Conservation (phyloP, 2,329 filamentous ascomycete genomes). For the Balansia obtecta region DNA sequence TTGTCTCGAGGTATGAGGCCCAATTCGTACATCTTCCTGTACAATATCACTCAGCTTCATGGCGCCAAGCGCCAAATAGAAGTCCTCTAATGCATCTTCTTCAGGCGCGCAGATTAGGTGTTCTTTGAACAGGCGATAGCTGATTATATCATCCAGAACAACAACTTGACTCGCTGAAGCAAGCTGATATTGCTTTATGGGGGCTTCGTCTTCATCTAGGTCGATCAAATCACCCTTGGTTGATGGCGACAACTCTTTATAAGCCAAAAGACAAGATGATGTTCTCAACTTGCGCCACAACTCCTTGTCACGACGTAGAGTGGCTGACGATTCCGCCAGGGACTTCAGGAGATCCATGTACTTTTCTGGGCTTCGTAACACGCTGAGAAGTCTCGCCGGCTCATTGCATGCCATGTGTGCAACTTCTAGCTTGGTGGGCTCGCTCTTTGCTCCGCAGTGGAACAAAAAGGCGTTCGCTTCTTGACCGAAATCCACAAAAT, state of each 20-base stretch:
- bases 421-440: slow-evolving; percentile 79
- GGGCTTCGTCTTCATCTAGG: slow-evolving; percentile 47
- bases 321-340: slow-evolving; percentile 58
- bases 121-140: slow-evolving; percentile 78
- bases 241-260: slow-evolving; percentile 51
- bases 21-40: slow-evolving; percentile 64
- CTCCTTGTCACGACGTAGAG: slow-evolving; percentile 65
- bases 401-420: slow-evolving; percentile 74
- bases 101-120: slow-evolving; percentile 77
- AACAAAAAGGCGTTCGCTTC: slow-evolving; percentile 83
- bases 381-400: slow-evolving; percentile 67
- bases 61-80: slow-evolving; percentile 74
- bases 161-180: slow-evolving; percentile 60
- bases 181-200: slow-evolving; percentile 69
- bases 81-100: slow-evolving; percentile 73
- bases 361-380: slow-evolving; percentile 70
- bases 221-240: slow-evolving; percentile 35
- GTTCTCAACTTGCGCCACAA: slow-evolving; percentile 65
- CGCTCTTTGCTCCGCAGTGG: slow-evolving; percentile 79
- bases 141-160: slow-evolving; percentile 77
- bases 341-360: slow-evolving; percentile 75
- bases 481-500: slow-evolving; percentile 87
- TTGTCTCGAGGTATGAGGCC: slow-evolving; percentile 53
- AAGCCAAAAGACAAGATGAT: slow-evolving; percentile 71
- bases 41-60: slow-evolving; percentile 65